Conservation (phyloP, 225 moss, liverwort and hornwort species). For the Pseudoscleropodium purum region DNA sequence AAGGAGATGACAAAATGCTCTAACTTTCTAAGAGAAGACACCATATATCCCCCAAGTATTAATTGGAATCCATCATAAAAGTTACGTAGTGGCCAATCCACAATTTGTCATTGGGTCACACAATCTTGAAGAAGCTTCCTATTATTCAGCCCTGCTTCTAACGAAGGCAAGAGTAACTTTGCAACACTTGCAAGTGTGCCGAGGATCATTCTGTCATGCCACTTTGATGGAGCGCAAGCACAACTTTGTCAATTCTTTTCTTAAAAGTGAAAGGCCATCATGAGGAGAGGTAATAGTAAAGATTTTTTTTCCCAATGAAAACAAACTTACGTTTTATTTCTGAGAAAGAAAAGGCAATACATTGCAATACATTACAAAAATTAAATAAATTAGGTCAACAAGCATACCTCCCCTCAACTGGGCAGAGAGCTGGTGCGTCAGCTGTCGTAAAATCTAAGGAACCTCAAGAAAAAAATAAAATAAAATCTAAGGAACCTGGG, state of each 20-base stretch:
- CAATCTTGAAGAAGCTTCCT: background rate
- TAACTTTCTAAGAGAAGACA: background rate
- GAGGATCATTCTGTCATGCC: background rate
- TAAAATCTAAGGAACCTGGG: background rate
- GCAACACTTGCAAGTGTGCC: background rate
- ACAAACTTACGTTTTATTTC: background rate
- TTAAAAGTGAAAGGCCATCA: background rate
- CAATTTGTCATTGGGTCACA: background rate
- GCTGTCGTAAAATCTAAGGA: background rate
- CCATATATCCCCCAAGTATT: too few species aligned
- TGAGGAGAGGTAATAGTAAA: background rate
- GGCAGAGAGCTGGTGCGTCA: background rate
- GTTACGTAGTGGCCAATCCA: background rate
- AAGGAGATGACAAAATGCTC: background rate
- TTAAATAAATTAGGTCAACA: too few species aligned
- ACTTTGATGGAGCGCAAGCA: background rate
- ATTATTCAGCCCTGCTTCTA: background rate
- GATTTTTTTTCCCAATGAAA: too few species aligned
- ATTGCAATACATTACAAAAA: background rate
- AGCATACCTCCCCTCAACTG: background rate
- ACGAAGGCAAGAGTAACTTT: background rate
- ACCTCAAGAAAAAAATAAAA: background rate
- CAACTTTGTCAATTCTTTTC: background rate
- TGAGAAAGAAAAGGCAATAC: background rate
- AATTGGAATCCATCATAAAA: background rate